phyloP scores from a whole-genome alignment of 2,329 filamentous ascomycete species.

The Aspergillus fischeri region DNA sequence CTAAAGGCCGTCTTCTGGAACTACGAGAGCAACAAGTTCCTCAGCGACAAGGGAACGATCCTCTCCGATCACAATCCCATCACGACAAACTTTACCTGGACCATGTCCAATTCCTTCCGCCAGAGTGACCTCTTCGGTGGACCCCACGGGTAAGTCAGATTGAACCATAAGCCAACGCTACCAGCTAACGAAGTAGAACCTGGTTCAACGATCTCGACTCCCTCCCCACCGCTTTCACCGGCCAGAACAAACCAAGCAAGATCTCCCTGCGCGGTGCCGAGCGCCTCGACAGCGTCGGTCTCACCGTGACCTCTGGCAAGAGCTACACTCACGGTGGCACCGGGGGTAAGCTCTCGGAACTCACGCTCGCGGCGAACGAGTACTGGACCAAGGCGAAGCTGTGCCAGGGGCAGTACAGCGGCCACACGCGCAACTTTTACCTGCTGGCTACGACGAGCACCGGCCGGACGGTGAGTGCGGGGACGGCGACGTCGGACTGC shows the following conservation, averaged over 20 bases:
- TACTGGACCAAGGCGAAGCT: conserved; percentile 48
- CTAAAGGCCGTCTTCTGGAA: conserved; percentile 43
- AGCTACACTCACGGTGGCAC: conserved; percentile 51
- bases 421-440: conserved; percentile 53
- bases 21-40: conserved; percentile 56
- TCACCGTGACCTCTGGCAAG: conserved; percentile 49
- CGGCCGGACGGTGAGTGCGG: conserved; percentile 45
- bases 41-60: conserved; percentile 53
- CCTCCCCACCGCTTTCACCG: conserved; percentile 27
- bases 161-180: not conserved
- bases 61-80: conserved; percentile 64
- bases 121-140: conserved; percentile 25
- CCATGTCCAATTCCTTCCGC: conserved; percentile 51
- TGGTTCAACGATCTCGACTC: conserved; percentile 56
- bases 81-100: conserved; percentile 21
- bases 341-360: conserved; percentile 43
- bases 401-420: conserved; percentile 48
- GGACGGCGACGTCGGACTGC: conserved; percentile 48
- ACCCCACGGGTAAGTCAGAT: conserved; percentile 18
- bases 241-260: conserved; percentile 30
- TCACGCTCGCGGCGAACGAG: conserved; percentile 47
- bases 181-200: conserved; percentile 10
- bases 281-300: conserved; percentile 50
- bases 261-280: conserved; percentile 41
- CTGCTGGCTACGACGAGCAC: conserved; percentile 51